Conservation (phyloP, 2,329 filamentous ascomycete species). For the Claviceps sp. region DNA sequence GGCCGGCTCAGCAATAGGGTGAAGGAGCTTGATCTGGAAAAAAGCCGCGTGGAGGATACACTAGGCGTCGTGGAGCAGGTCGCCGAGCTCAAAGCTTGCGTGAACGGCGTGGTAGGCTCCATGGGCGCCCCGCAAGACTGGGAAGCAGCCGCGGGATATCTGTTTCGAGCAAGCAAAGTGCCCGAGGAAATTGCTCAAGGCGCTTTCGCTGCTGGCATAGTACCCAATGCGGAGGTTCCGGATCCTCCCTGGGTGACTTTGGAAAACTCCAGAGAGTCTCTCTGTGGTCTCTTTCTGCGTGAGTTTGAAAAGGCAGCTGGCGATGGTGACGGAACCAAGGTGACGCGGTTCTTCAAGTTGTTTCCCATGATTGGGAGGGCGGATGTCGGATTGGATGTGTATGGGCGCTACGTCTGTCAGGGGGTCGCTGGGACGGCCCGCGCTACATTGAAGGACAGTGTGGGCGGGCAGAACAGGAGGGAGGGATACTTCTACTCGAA, state of each 20-base stretch:
- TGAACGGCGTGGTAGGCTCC: slow-evolving; percentile 83
- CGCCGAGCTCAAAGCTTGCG: slow-evolving; percentile 89
- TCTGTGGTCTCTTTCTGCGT: slow-evolving; percentile 80
- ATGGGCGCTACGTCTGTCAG: slow-evolving; percentile 90
- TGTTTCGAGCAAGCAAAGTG: slow-evolving; percentile 69
- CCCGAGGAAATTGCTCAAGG: slow-evolving; percentile 70
- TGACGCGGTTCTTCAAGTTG: slow-evolving; percentile 95
- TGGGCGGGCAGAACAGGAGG: slow-evolving; percentile 33
- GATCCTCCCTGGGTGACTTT: slow-evolving; percentile 81
- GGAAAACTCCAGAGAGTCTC: slow-evolving; percentile 72
- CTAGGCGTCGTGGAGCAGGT: slow-evolving; percentile 90
- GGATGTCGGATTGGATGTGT: slow-evolving; percentile 84
- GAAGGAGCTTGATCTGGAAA: slow-evolving; percentile 77
- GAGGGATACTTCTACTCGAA: slow-evolving; percentile 88
- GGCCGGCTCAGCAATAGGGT: slow-evolving; percentile 76
- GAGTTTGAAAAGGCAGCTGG: slow-evolving; percentile 89
- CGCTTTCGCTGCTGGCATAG: slow-evolving; percentile 79
- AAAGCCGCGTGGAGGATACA: slow-evolving; percentile 80
- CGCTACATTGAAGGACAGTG: slow-evolving; percentile 59
- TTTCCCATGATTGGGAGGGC: slow-evolving; percentile 87
- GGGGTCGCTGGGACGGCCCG: slow-evolving; percentile 79
- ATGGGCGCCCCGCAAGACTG: slow-evolving; percentile 98
- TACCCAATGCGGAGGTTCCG: slow-evolving; percentile 89
- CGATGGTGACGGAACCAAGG: slow-evolving; percentile 75
- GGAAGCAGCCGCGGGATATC: slow-evolving; percentile 88